Conservation (phyloP, 2,329 filamentous ascomycete genomes). For the Botrytis paeoniae region DNA sequence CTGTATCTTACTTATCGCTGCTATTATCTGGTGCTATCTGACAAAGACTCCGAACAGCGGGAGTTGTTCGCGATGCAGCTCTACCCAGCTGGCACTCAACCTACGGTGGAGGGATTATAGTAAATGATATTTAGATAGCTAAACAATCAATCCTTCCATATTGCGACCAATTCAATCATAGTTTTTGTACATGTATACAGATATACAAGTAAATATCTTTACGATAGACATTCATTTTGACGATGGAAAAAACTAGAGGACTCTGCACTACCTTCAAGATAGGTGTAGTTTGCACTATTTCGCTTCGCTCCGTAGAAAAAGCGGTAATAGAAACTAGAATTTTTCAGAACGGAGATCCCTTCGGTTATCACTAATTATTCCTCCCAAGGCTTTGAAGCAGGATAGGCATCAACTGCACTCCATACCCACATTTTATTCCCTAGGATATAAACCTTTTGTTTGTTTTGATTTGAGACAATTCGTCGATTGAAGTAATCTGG, state of each 20-base stretch:
- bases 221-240: background rate
- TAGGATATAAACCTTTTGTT: background rate
- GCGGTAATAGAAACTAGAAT: background rate
- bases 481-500: background rate
- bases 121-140: background rate
- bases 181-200: background rate
- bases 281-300: background rate
- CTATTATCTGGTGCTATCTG: no score
- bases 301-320: background rate
- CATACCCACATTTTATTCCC: background rate
- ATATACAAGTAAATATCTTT: background rate
- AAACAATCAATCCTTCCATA: background rate
- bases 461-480: background rate
- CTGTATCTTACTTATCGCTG: no score
- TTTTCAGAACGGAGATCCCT: background rate
- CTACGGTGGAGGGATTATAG: background rate
- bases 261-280: no score
- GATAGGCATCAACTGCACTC: background rate
- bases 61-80: background rate
- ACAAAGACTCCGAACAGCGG: fast-evolving
- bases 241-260: background rate
- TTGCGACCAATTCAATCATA: background rate
- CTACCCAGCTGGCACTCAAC: background rate
- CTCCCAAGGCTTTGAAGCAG: no score
- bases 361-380: no score